These are phyloP conservation scores for Sungouiozyma ichnusensis DNA, from an alignment of 805 yeast genomes.

Conservation along the genomic window DNA sequence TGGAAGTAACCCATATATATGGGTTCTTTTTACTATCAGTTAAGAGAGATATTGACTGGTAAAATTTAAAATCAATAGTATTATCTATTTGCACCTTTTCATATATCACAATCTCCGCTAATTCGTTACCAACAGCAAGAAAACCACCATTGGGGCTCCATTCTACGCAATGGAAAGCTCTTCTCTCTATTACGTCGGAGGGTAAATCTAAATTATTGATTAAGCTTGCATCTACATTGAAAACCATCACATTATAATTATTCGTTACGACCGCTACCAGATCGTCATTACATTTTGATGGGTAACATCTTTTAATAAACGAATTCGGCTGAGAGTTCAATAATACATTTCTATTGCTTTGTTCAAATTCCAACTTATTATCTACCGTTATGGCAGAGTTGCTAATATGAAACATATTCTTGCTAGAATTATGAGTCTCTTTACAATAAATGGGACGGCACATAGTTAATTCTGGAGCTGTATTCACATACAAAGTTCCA, in stretches of 20 bases:
- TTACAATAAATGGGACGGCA: conserved; percentile 20
- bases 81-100: neutral
- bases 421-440: conserved; percentile 11
- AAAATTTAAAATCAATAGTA: neutral
- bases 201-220: conserved; percentile 17
- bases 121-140: conserved; percentile 21
- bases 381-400: conserved; percentile 14
- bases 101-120: conserved; percentile 14
- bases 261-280: conserved; percentile 21
- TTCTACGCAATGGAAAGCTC: conserved; percentile 21
- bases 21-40: neutral
- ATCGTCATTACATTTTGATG: conserved; percentile 13
- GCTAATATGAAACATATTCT: conserved; percentile 18
- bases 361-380: conserved; percentile 23
- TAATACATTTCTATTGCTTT: conserved; percentile 14
- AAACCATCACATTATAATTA: conserved; percentile 21
- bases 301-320: conserved; percentile 12
- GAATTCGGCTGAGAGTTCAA: conserved; percentile 24
- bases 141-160: conserved; percentile 18
- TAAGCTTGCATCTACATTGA: conserved; percentile 5
- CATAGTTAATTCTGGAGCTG: conserved; percentile 20
- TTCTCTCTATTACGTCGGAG: conserved; percentile 3
- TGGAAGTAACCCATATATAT: conserved; percentile 16
- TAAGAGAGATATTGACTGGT: neutral
- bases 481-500: conserved; percentile 21